Conservation (phyloP, 176 grass and related monocot species). For the Triticum turgidum region DNA sequence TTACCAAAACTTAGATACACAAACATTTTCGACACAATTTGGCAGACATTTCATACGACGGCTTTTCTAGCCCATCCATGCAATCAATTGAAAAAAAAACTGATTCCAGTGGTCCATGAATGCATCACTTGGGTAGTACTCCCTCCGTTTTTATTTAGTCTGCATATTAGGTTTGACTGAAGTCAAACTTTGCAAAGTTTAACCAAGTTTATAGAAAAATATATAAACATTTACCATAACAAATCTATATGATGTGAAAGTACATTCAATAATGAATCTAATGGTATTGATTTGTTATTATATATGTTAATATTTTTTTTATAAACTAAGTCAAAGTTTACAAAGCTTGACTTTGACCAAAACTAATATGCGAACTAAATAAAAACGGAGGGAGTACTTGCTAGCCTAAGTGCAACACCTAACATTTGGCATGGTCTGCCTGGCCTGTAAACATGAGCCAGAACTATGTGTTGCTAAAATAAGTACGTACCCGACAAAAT, state of each 20-base stretch:
- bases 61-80: not conserved
- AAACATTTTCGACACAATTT: not conserved
- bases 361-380: too few species aligned
- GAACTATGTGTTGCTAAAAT: not conserved
- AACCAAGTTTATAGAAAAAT: too few species aligned
- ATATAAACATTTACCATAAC: too few species aligned
- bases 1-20: slow-evolving; percentile 4
- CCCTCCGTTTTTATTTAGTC: too few species aligned
- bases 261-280: too few species aligned
- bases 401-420: not conserved
- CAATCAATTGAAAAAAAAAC: not conserved
- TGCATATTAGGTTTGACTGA: too few species aligned
- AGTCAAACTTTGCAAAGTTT: too few species aligned
- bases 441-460: not conserved
- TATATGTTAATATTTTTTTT: too few species aligned
- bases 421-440: not conserved
- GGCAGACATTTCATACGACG: not conserved
- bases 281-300: too few species aligned
- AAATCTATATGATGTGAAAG: too few species aligned
- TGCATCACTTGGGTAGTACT: not conserved
- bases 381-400: not conserved
- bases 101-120: not conserved
- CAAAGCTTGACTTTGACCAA: too few species aligned
- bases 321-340: too few species aligned
- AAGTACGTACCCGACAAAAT: slow-evolving; percentile 60